A percentile compares a stretch with the other conserved stretches of the same genome.
phyloP scores from a whole-genome alignment of 1,139 yeast species.

The Hanseniaspora sp. region DNA sequence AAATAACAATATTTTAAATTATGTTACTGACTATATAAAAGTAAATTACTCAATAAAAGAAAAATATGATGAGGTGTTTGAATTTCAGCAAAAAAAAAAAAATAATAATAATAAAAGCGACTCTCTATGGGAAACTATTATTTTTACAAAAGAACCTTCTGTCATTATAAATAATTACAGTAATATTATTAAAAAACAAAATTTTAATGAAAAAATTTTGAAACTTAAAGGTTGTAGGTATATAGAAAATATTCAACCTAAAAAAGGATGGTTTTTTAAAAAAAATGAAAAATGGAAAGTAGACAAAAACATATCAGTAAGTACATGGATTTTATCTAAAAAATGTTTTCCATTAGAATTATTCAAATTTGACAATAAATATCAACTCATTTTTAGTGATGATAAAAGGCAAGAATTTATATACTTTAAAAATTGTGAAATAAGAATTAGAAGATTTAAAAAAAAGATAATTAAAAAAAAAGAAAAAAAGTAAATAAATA shows the following conservation, averaged over 20 bases:
- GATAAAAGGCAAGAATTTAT: neutral
- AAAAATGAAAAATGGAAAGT: neutral
- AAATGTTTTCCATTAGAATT: neutral
- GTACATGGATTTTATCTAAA: neutral
- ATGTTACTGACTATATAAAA: neutral
- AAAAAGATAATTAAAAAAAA: neutral
- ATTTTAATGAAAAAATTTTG: neutral
- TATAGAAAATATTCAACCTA: neutral
- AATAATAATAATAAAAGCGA: neutral
- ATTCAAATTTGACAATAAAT: neutral
- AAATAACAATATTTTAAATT: too few relatives aligned
- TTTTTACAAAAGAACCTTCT: neutral
- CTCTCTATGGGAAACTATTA: neutral
- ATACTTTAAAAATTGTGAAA: neutral
- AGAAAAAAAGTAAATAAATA: neutral
- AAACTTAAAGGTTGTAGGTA: neutral
- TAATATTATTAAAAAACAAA: too few relatives aligned
- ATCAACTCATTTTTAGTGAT: neutral
- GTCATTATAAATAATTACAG: neutral
- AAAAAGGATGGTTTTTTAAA: neutral
- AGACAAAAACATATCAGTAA: neutral
- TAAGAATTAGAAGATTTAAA: conserved; percentile 3
- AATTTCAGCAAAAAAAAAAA: neutral
- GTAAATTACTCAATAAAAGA: neutral
- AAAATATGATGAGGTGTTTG: neutral